These are phyloP conservation scores for Populus hybrid DNA, from an alignment of 441 rosid species.

Conservation along the genomic window DNA sequence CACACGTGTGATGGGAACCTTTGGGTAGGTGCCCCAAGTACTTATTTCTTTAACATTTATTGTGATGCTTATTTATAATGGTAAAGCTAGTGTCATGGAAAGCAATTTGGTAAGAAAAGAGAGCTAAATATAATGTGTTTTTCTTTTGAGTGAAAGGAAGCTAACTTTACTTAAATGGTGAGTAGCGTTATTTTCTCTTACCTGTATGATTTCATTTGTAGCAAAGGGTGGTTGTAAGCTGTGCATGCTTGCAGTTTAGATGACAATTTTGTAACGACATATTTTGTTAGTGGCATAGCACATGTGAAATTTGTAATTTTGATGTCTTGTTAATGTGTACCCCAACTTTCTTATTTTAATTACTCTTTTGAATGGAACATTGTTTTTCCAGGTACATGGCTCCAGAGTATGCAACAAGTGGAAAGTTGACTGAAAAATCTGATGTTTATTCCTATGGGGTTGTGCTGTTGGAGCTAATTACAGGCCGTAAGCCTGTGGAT, in stretches of 20 bases:
- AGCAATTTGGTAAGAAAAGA: background rate
- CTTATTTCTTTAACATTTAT: background rate
- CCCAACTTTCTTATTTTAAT: background rate
- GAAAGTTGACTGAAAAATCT: slow-evolving; percentile 87
- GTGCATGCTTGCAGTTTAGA: background rate
- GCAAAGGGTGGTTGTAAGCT: background rate
- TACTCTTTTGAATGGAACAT: slow-evolving; percentile 20
- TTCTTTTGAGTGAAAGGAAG: background rate
- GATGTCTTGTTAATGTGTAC: background rate
- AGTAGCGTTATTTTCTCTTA: background rate
- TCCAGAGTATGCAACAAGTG: slow-evolving; percentile 92
- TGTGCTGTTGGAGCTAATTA: slow-evolving; percentile 85
- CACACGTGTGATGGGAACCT: slow-evolving; percentile 97
- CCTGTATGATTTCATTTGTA: background rate
- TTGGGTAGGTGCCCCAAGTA: slow-evolving; percentile 57
- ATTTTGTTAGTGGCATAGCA: background rate
- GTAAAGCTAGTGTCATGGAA: background rate
- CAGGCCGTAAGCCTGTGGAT: slow-evolving; percentile 92
- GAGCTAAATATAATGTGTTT: background rate
- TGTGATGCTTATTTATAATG: background rate
- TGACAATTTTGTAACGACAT: background rate
- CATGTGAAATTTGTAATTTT: background rate
- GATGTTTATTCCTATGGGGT: slow-evolving; percentile 94
- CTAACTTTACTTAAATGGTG: background rate
- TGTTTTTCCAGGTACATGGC: slow-evolving; percentile 74